These are phyloP conservation scores for Cladosporium sphaerospermum DNA, from an alignment of 2,329 filamentous ascomycete genomes.

Conservation along the genomic window DNA sequence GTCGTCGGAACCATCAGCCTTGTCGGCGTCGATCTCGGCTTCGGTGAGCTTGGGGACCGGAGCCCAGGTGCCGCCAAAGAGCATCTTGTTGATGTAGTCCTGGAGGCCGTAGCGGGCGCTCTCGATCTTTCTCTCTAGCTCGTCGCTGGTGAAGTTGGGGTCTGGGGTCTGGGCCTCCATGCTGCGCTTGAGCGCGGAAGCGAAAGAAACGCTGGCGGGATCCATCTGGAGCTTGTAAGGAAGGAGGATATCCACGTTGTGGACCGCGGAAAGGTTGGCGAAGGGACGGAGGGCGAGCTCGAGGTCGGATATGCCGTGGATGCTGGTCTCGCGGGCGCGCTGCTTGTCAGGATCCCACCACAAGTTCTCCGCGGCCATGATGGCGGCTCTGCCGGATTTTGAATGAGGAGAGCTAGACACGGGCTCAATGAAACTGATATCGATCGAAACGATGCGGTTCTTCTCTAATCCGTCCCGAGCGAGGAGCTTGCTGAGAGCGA, in stretches of 20 bases:
- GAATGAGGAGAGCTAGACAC: background rate
- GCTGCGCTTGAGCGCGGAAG: constrained; percentile 13
- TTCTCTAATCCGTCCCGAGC: constrained; percentile 13
- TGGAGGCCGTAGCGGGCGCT: constrained; percentile 13
- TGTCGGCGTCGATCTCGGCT: background rate
- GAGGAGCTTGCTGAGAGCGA: constrained; percentile 22
- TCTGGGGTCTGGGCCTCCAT: constrained; percentile 14
- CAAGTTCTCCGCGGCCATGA: constrained; percentile 14
- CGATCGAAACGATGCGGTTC: constrained; percentile 20
- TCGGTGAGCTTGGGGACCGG: background rate
- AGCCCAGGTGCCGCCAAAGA: background rate
- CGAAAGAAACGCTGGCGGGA: constrained; percentile 16
- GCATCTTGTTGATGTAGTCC: constrained; percentile 8
- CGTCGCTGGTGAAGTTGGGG: constrained; percentile 8
- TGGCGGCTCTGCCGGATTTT: constrained; percentile 6
- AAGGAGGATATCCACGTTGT: constrained; percentile 22
- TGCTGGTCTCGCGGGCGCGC: constrained; percentile 18
- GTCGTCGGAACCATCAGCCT: background rate
- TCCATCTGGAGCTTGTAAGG: constrained; percentile 17
- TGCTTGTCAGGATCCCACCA: constrained; percentile 22
- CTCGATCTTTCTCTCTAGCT: constrained; percentile 14
- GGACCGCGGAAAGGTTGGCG: constrained; percentile 17
- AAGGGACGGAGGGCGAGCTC: constrained; percentile 25
- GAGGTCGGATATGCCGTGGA: constrained; percentile 22
- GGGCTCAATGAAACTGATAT: constrained; percentile 18